These are phyloP conservation scores for Zoysia pacifica DNA, from an alignment of 176 grass and related monocot genomes.

Conservation along the genomic window DNA sequence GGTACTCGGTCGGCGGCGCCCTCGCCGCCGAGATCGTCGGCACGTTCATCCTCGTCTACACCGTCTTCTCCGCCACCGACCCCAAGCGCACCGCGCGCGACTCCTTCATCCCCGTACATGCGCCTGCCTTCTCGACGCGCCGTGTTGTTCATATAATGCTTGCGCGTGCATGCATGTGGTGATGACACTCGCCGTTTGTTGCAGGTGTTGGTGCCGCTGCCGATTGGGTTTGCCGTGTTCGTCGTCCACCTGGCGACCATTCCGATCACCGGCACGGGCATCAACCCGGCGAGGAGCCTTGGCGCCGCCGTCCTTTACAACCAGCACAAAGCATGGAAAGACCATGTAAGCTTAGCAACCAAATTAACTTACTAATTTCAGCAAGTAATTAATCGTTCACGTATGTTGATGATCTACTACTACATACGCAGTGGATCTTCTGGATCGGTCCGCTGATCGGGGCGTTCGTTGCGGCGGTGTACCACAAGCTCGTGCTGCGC, in stretches of 20 bases:
- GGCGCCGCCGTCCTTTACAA: conserved; percentile 77
- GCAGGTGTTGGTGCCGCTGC: conserved; percentile 74
- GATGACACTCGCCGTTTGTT: not conserved
- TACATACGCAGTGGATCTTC: conserved; percentile 77
- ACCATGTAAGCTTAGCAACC: conserved; percentile 47
- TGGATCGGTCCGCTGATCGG: conserved; percentile 79
- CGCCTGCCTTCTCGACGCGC: not conserved
- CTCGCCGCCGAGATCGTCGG: conserved; percentile 75
- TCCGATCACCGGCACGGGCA: conserved; percentile 86
- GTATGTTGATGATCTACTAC: not conserved
- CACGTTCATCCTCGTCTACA: conserved; percentile 86
- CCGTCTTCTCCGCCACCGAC: conserved; percentile 75
- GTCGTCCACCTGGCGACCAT: conserved; percentile 87
- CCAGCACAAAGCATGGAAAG: conserved; percentile 54
- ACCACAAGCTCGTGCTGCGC: conserved; percentile 68
- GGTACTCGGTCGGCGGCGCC: conserved; percentile 38
- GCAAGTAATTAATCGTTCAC: not conserved
- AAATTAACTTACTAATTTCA: not conserved
- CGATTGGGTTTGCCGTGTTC: conserved; percentile 90
- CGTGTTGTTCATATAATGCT: not conserved
- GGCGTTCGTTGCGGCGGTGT: conserved; percentile 60
- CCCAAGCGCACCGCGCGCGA: conserved; percentile 71
- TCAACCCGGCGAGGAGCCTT: conserved; percentile 90
- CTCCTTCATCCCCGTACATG: conserved; percentile 55
- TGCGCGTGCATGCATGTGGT: not conserved